phyloP scores from a whole-genome alignment of 129 eudicot species.

The Chrysanthemum makinoi region DNA sequence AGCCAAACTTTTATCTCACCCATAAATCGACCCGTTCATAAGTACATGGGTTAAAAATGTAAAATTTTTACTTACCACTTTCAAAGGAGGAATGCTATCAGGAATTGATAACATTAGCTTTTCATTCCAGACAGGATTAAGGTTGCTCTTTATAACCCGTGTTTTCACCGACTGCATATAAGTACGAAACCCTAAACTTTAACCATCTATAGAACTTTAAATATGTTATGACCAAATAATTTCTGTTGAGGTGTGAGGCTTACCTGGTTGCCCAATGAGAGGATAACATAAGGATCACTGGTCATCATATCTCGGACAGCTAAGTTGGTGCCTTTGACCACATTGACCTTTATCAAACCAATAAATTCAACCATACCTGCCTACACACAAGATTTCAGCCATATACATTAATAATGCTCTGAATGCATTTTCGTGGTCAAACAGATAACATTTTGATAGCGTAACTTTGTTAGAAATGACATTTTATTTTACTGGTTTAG shows the following conservation, averaged over 20 bases:
- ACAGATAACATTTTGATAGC: background rate
- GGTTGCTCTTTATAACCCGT: constrained; percentile 81
- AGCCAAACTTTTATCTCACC: too few relatives aligned
- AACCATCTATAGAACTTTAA: background rate
- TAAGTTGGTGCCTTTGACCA: constrained; percentile 84
- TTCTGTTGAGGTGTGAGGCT: constrained; percentile 5
- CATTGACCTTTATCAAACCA: constrained; percentile 88
- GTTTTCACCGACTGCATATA: constrained; percentile 84
- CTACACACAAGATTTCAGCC: constrained; percentile 42
- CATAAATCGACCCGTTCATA: too few relatives aligned
- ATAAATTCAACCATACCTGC: constrained; percentile 98
- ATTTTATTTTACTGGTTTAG: background rate
- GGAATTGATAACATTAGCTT: constrained; percentile 92
- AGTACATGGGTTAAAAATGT: too few relatives aligned
- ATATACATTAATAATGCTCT: constrained; percentile 13
- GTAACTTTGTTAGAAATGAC: background rate
- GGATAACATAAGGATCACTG: constrained; percentile 92
- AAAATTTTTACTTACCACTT: constrained; percentile 50
- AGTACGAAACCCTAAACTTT: background rate
- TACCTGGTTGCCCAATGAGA: constrained; percentile 82
- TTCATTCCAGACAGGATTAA: constrained; percentile 97
- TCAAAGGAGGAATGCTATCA: constrained; percentile 68
- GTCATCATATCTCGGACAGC: constrained; percentile 84
- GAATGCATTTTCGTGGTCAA: constrained; percentile 2
- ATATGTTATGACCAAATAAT: constrained; percentile 7